phyloP scores from a whole-genome alignment of 257 asterid genomes.

The Solanum gracilifrons region DNA sequence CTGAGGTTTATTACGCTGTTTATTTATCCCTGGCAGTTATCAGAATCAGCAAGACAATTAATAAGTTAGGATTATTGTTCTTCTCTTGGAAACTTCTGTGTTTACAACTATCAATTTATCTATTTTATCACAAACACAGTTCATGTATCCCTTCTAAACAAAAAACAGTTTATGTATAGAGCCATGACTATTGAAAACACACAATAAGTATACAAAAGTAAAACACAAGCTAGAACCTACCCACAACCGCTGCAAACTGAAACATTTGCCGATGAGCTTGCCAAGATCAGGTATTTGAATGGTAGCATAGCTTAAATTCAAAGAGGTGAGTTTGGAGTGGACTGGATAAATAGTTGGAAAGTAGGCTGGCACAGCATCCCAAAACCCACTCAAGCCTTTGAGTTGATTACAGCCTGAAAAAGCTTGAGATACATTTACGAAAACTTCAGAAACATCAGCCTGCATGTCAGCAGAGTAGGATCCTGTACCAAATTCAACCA shows the following conservation, averaged over 20 bases:
- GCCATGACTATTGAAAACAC: not conserved
- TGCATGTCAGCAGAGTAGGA: not conserved
- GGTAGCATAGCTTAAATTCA: not conserved
- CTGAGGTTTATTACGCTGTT: not conserved
- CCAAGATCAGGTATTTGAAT: not conserved
- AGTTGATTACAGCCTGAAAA: not conserved
- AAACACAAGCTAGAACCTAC: not conserved
- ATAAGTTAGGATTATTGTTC: not conserved
- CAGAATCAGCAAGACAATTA: not conserved
- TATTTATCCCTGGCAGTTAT: not conserved
- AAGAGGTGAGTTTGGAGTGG: not conserved
- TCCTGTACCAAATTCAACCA: not conserved
- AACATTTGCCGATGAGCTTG: not conserved
- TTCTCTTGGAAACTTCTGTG: not conserved
- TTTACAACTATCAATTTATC: not conserved
- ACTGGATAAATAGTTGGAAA: not conserved
- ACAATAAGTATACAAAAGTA: not conserved
- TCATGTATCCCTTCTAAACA: not conserved
- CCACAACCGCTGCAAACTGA: not conserved
- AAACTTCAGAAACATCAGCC: not conserved
- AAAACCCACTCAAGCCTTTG: not conserved
- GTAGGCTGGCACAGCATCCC: not conserved
- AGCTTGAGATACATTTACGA: not conserved
- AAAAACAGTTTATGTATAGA: not conserved
- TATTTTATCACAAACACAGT: not conserved